Conservation (phyloP, 2,329 filamentous ascomycete genomes). For the Rutstroemia sp. region DNA sequence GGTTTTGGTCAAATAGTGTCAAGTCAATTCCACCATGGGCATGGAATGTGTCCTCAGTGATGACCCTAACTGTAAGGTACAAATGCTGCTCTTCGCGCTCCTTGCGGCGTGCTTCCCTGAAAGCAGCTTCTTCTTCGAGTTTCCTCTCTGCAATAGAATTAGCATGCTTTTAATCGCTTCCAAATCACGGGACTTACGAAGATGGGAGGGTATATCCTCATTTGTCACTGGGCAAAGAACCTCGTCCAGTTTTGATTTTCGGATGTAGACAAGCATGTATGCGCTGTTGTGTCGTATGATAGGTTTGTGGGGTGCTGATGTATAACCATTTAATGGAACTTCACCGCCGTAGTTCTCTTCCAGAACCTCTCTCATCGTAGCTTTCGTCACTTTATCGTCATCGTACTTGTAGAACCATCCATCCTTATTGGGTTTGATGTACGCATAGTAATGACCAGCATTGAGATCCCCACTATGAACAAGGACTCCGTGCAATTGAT, state of each 20-base stretch:
- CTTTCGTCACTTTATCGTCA: conserved; percentile 93
- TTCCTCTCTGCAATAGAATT: conserved; percentile 47
- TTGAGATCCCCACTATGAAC: conserved; percentile 97
- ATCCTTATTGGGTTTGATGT: conserved; percentile 86
- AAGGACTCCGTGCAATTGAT: conserved; percentile 88
- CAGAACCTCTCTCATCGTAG: conserved; percentile 81
- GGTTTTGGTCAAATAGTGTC: conserved; percentile 55
- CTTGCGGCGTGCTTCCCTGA: conserved; percentile 69
- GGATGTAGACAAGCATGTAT: conserved; percentile 98
- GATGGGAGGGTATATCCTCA: conserved; percentile 72
- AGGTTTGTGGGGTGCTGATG: conserved; percentile 48
- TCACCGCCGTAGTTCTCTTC: conserved; percentile 97
- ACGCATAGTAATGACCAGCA: conserved; percentile 97
- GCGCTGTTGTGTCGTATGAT: conserved; percentile 70
- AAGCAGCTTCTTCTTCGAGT: conserved; percentile 74
- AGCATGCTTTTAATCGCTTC: conserved; percentile 12
- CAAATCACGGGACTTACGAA: conserved; percentile 47
- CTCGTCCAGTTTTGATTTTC: conserved; percentile 75
- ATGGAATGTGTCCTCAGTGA: conserved; percentile 75
- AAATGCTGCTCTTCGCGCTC: conserved; percentile 92
- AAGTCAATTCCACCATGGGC: conserved; percentile 81
- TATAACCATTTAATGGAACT: conserved; percentile 35
- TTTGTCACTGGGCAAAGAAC: conserved; percentile 71
- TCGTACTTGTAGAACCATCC: conserved; percentile 97
- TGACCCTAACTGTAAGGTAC: conserved; percentile 77